These are phyloP conservation scores for Phascolomyces articulosus DNA, from an alignment of 371 early-diverging fungal species.

Conservation along the genomic window DNA sequence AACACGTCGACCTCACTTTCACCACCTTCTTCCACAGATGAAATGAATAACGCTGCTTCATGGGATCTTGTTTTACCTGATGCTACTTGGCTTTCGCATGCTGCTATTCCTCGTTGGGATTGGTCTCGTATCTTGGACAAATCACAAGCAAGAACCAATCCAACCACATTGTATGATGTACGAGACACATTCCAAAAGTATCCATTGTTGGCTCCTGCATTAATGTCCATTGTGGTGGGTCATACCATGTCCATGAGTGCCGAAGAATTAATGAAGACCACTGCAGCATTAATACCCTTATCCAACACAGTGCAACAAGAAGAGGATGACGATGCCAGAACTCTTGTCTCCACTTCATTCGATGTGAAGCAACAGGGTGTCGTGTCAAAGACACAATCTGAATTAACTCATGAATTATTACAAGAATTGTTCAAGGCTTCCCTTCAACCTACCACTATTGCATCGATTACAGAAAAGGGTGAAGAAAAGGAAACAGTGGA, in stretches of 20 bases:
- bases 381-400: not conserved
- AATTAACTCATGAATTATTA: not conserved
- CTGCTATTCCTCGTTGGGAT: slow-evolving; percentile 43
- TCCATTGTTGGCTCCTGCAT: slow-evolving; percentile 46
- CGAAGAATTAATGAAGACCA: slow-evolving; percentile 23
- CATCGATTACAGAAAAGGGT: not conserved
- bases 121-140: slow-evolving; percentile 32
- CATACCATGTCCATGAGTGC: slow-evolving; percentile 50
- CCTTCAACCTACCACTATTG: not conserved
- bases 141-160: slow-evolving; percentile 4
- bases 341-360: not conserved
- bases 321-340: not conserved
- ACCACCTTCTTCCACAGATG: not conserved
- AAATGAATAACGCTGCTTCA: not conserved
- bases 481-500: not conserved
- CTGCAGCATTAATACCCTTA: not conserved
- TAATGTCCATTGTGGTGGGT: slow-evolving; percentile 45
- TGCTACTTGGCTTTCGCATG: slow-evolving; percentile 37
- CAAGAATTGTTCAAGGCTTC: not conserved
- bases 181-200: slow-evolving; percentile 24
- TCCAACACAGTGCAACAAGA: not conserved
- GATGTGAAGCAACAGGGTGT: not conserved
- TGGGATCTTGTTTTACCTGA: slow-evolving; percentile 10
- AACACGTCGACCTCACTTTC: not conserved
- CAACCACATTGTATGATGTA: not conserved